A percentile compares a stretch with the other conserved stretches of the same genome.
Conservation (phyloP, 2,329 filamentous ascomycete genomes). For the Talaromyces sp. region DNA sequence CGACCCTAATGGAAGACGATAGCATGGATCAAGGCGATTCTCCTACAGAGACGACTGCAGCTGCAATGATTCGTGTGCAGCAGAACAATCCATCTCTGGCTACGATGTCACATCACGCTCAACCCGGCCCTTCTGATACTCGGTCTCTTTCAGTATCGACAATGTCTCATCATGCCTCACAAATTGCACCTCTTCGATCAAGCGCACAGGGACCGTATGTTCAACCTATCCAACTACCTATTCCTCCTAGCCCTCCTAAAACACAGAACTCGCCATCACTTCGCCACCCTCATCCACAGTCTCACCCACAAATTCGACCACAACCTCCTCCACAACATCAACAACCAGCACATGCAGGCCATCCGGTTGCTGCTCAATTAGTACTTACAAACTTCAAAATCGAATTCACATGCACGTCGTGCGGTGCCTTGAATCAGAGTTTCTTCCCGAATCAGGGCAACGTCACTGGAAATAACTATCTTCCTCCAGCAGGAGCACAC, state of each 20-base stretch:
- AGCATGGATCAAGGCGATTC: constrained; percentile 27
- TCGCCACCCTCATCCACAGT: constrained; percentile 14
- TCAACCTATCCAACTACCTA: constrained; percentile 12
- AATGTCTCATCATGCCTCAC: constrained; percentile 27
- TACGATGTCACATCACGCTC: constrained; percentile 23
- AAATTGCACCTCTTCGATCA: constrained; percentile 29
- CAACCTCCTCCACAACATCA: constrained; percentile 26
- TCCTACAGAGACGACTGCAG: constrained; percentile 24
- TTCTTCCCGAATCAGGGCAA: constrained; percentile 42
- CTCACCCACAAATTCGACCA: constrained; percentile 24
- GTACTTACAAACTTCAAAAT: constrained; percentile 41
- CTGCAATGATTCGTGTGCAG: constrained; percentile 11
- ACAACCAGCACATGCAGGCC: constrained; percentile 25
- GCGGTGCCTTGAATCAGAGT: constrained; percentile 40
- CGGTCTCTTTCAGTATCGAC: constrained; percentile 19
- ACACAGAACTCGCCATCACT: not conserved
- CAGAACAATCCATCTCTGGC: constrained; percentile 15
- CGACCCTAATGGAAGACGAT: constrained; percentile 30
- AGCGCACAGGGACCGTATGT: constrained; percentile 23
- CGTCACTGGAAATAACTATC: constrained; percentile 31
- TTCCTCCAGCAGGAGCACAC: constrained; percentile 11
- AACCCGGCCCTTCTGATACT: constrained; percentile 28
- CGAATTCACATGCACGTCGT: constrained; percentile 41
- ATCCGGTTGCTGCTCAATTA: constrained; percentile 31
- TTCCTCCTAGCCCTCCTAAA: constrained; percentile 13